Percentiles rank a stretch among this genome's conserved stretches.
phyloP scores from a whole-genome alignment of 2,329 filamentous ascomycete species.

The Cryphonectria nitschkei region DNA sequence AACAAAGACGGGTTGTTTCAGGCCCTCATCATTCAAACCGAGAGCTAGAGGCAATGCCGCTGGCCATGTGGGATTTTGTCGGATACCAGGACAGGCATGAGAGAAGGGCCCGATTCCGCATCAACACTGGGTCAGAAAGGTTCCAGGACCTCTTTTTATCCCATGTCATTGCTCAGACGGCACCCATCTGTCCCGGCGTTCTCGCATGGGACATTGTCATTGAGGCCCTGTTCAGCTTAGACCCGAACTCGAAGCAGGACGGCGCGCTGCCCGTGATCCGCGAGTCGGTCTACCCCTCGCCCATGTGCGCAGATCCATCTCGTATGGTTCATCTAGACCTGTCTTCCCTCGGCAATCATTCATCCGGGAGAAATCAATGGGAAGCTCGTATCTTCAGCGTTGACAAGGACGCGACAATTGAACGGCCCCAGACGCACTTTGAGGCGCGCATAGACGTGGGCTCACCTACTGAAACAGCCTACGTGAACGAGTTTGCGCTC shows the following conservation, averaged over 20 bases:
- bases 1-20: slow-evolving; percentile 17
- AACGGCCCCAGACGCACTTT: background rate
- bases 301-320: too few relatives aligned
- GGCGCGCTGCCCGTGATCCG: too few relatives aligned
- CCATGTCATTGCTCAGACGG: slow-evolving; percentile 45
- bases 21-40: too few relatives aligned
- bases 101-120: slow-evolving; percentile 41
- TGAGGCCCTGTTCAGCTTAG: slow-evolving; percentile 40
- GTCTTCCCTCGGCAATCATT: too few relatives aligned
- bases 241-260: slow-evolving; percentile 30
- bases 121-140: slow-evolving; percentile 43
- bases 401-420: too few relatives aligned
- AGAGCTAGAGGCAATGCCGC: slow-evolving; percentile 8
- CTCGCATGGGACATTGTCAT: slow-evolving; percentile 41
- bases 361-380: too few relatives aligned
- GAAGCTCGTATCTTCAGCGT: too few relatives aligned
- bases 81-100: slow-evolving; percentile 27
- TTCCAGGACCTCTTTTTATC: slow-evolving; percentile 41
- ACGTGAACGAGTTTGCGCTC: slow-evolving; percentile 32
- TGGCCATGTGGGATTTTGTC: slow-evolving; percentile 28
- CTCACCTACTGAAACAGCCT: background rate
- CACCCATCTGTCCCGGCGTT: slow-evolving; percentile 44
- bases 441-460: slow-evolving; percentile 1
- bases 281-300: too few relatives aligned
- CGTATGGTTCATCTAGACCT: too few relatives aligned